These are phyloP conservation scores for Filobasidium uniguttulatum DNA, from an alignment of 1,284 basidiomycete genomes.

Conservation along the genomic window DNA sequence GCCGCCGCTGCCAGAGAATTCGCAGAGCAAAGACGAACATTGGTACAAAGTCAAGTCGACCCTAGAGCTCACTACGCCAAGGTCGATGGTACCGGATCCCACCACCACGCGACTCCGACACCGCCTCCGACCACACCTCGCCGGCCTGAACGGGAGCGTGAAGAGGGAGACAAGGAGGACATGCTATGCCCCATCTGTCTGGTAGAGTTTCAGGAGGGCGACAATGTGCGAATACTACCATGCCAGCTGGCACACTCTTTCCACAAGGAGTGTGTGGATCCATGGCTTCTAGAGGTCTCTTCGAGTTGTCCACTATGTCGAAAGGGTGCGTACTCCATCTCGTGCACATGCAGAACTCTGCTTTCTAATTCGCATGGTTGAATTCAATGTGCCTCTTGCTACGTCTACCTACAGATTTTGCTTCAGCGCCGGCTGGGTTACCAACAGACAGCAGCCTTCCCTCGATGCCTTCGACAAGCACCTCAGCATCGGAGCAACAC, in stretches of 20 bases:
- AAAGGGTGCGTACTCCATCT: constrained; percentile 46
- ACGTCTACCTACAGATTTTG: constrained; percentile 26
- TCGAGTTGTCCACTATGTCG: constrained; percentile 81
- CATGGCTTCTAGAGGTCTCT: constrained; percentile 62
- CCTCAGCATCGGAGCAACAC: background rate
- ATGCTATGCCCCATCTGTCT: constrained; percentile 90
- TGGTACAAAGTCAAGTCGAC: background rate
- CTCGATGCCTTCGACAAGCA: constrained; percentile 4
- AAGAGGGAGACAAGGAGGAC: constrained; percentile 34
- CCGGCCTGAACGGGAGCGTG: background rate
- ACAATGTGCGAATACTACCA: constrained; percentile 73
- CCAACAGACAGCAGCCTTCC: background rate
- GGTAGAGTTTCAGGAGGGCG: constrained; percentile 79
- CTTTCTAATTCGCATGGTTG: too few species aligned
- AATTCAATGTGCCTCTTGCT: background rate
- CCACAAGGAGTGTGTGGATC: constrained; percentile 48
- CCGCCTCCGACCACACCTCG: background rate
- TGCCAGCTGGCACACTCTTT: constrained; percentile 80
- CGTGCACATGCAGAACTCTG: background rate
- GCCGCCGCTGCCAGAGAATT: constrained; percentile 12
- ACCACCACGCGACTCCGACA: background rate
- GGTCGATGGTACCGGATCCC: background rate
- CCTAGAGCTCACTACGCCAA: background rate
- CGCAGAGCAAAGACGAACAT: constrained; percentile 5
- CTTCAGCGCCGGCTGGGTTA: constrained; percentile 16